Evolutionary conservation across 2,329 filamentous ascomycete species (phyloP), one percentile per base, ranked within the genome.

Genomic region (Diplodia corticola): DNA sequence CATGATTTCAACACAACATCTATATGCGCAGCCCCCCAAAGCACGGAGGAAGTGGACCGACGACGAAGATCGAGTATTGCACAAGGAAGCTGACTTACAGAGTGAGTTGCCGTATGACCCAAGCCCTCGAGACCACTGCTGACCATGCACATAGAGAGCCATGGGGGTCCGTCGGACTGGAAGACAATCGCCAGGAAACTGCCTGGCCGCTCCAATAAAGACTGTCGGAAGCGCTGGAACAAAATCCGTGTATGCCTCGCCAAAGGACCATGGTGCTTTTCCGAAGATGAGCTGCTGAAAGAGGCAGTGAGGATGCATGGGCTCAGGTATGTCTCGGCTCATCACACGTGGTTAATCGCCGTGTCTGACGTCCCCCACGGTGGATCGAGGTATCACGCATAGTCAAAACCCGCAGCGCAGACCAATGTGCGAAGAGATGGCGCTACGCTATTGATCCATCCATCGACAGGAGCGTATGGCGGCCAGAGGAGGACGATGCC

Each of bases 141-240:
- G 26, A 22, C 12, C 7, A 10, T 33, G 1, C 24, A 6, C 10
- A 0, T n/a, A n/a, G 15, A 61, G 57, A 44, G 24, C 10, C 30
- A 12, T 9, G 57, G 57, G 24, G 15, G 15, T 5, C 17, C 44
- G 1, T 49, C 40, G 1, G 49, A 67, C 35, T 68, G 67, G 67
- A 67, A 46, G 24, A 15, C 20, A 4, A 57, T 68, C 9, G 60
- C 67, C 6, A n/a, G 6, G 5, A 53, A 46, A 13, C 44, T 68
- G 4, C 61, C 67, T 2, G 65, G 66, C 17, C 65, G 67, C 26
- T 55, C 67, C 4, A 68, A 68, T 26, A 68, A 68, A 40, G 67
- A 68, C 30, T 68, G 67, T 35, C 65, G 67, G 9, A 68, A 68
- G 60, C 50, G 67, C 5, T 68, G 66, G 65, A 60, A 28, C 51